Evolutionary conservation across 2,329 filamentous ascomycete species (phyloP), one percentile per base, ranked within the genome.

Genomic region (Fusarium equiseti): DNA sequence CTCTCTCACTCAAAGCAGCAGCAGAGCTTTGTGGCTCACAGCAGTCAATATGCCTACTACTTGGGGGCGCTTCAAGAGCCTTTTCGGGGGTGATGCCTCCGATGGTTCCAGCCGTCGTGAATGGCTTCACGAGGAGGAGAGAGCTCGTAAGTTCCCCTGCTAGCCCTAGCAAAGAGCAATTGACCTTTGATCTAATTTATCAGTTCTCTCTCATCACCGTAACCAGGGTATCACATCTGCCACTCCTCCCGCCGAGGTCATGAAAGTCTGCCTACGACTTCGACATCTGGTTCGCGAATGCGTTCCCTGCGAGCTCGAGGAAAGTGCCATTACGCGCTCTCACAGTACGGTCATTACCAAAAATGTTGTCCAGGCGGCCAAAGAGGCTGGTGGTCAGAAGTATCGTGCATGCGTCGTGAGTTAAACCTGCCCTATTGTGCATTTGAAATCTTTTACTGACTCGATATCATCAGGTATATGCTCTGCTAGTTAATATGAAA

Each of bases 251-350:
- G 85, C 87, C 64, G 91, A 96, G 75, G 95, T 98, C 67, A 98
- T 95, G 66, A 95, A 95, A 78, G 87, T 97, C 59, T 95, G 95
- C 27, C 87, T 99, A 18, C 93, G 94, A 61, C 85, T 99, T 70
- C 97, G 95, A 75, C 94, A 97, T 78, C 90, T 97, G 73, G 90
- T 99, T 75, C 94, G 97, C 81, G 89, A 94, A 78, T 91, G 94
- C 59, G 89, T 99, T 27, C 93, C 95, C 2, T 98, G 93, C 83
- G 96, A 99, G 80, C 86, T 99, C 42, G 91, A 96, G 62, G 89
- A 93, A 77, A 85, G 85, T 8, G 84, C 88, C 59, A 86, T 99
- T 77, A 96, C 92, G 6, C 87, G 86, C 53, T 89, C 95, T 5
- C 94, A 98, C 81, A 97, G 93, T 80, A 88, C 89, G 48, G 86